phyloP scores from a whole-genome alignment of 2,329 filamentous ascomycete species.

The Aspergillus viridinutans region DNA sequence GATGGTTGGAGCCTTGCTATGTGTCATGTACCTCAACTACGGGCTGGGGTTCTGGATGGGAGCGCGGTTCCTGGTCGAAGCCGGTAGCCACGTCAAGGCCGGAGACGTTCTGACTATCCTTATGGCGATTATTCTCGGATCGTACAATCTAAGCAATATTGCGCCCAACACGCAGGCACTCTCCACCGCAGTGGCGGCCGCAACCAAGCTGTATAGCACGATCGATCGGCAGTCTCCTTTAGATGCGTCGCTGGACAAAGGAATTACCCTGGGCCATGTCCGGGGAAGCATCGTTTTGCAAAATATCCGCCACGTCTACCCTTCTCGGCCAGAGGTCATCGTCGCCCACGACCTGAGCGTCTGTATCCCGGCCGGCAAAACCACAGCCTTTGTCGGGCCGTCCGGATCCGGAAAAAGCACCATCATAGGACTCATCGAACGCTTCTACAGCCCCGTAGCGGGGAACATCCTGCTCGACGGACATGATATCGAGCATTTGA shows the following conservation, averaged over 20 bases:
- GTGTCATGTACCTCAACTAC: conserved; percentile 31
- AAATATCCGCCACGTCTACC: conserved; percentile 46
- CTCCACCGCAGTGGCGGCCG: conserved; percentile 41
- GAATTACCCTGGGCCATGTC: conserved; percentile 19
- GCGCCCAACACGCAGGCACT: conserved; percentile 40
- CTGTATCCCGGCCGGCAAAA: conserved; percentile 44
- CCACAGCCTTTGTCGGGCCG: conserved; percentile 56
- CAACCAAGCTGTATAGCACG: conserved; percentile 33
- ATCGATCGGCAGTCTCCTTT: conserved; percentile 40
- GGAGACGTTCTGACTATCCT: conserved; percentile 27
- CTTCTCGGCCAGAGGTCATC: conserved; percentile 40
- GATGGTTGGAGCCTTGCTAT: conserved; percentile 27
- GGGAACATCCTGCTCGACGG: conserved; percentile 62
- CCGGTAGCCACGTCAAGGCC: conserved; percentile 15
- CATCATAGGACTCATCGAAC: conserved; percentile 51
- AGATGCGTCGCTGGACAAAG: conserved; percentile 31
- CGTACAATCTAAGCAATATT: conserved; percentile 37
- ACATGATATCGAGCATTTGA: conserved; percentile 67
- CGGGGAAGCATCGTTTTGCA: conserved; percentile 38
- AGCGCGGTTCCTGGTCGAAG: conserved; percentile 21
- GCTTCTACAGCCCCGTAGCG: conserved; percentile 55
- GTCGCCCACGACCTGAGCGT: conserved; percentile 44
- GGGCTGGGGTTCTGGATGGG: conserved; percentile 35
- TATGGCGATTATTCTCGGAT: conserved; percentile 32
- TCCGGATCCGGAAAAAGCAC: conserved; percentile 41